A percentile compares a stretch with the other conserved stretches of the same genome.
These are phyloP conservation scores for Plectosphaerella sp. DNA, from an alignment of 2,329 filamentous ascomycete genomes.

Conservation along the genomic window DNA sequence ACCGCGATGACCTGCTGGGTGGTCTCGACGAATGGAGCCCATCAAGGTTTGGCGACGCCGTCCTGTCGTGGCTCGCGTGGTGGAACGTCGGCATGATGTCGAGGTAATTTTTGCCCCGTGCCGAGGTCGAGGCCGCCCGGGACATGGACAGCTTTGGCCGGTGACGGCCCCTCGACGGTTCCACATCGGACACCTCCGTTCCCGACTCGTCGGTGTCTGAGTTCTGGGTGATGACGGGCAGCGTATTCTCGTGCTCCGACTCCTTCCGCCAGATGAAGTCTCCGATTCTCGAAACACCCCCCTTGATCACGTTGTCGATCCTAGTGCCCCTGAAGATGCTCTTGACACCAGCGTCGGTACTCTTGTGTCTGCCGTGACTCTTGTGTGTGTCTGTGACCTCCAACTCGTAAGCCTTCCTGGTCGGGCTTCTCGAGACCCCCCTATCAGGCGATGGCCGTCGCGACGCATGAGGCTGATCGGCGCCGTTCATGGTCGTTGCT, in stretches of 20 bases:
- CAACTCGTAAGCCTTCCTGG: not conserved
- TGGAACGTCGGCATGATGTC: constrained; percentile 49
- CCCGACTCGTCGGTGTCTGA: constrained; percentile 32
- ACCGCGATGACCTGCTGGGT: constrained; percentile 36
- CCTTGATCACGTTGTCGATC: constrained; percentile 67
- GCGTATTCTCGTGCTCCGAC: constrained; percentile 14
- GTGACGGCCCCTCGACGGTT: constrained; percentile 33
- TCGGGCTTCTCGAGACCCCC: not conserved
- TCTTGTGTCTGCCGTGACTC: constrained; percentile 1
- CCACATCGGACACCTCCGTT: constrained; percentile 45
- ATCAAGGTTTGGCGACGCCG: not conserved
- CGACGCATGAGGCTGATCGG: not conserved
- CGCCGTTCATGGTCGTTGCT: not conserved
- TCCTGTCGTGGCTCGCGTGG: constrained; percentile 18
- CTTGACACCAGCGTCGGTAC: constrained; percentile 51
- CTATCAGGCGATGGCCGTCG: not conserved
- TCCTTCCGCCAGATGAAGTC: constrained; percentile 56
- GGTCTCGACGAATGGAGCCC: constrained; percentile 18
- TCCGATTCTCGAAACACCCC: constrained; percentile 50
- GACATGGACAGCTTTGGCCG: constrained; percentile 30
- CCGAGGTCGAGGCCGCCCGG: constrained; percentile 21
- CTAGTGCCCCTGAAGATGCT: constrained; percentile 75
- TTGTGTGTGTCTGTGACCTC: constrained; percentile 1
- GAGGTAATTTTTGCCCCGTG: constrained; percentile 40
- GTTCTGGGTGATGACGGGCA: constrained; percentile 15